Base-by-base conservation (phyloP, 495 filamentous ascomycete genomes). In the Oleoguttula mirabilis region DNA sequence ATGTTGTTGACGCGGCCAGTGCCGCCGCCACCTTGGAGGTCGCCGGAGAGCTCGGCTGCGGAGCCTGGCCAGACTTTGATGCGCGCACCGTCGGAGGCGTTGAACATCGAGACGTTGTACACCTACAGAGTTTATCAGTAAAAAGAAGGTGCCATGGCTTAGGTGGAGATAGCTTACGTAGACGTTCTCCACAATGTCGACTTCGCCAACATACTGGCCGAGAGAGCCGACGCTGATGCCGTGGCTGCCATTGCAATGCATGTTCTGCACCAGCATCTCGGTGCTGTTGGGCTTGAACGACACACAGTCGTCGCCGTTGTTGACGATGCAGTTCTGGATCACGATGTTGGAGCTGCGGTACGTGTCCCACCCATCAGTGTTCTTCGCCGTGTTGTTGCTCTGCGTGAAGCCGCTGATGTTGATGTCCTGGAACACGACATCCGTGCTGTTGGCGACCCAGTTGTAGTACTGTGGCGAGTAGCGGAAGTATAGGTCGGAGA, bases 221-320 rank as follows among this genome's bases (percentile, higher is more conserved):
- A 83, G 65, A 14, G 72, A 77, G 16, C 79, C 79, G 27, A 83
- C 76, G 12, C 70, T 76, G 49, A 82, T 80, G n/a, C 79, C 79
- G 56, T 83, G 78, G 10, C 76, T 82, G 34, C 80, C 80, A 42
- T 77, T 78, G 60, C 80, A 85, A 41, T 66, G 63, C 15, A 85
- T 55, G 43, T 79, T 79, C 56, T 83, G 77, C 14, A 84, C 72
- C 4, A 85, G 61, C 39, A 85, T 76, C 40, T 84, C 66, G n/a
- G 77, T 82, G 56, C 69, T 76, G 57, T 84, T 84, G 1, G 80
- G 80, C 57, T 85, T 84, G 68, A 84, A 82, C 10, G 76, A 76
- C n/a, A 84, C 79, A 45, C 79, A 84, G 54, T 84, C 76, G 48
- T 85, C 78, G 19, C 76, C 75, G 40, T 84, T 84, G 51, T 77